A percentile compares a stretch with the other conserved stretches of the same genome.
Evolutionary conservation across 108 stramenopile species (phyloP).

Genomic region (Nitzschia palea): DNA sequence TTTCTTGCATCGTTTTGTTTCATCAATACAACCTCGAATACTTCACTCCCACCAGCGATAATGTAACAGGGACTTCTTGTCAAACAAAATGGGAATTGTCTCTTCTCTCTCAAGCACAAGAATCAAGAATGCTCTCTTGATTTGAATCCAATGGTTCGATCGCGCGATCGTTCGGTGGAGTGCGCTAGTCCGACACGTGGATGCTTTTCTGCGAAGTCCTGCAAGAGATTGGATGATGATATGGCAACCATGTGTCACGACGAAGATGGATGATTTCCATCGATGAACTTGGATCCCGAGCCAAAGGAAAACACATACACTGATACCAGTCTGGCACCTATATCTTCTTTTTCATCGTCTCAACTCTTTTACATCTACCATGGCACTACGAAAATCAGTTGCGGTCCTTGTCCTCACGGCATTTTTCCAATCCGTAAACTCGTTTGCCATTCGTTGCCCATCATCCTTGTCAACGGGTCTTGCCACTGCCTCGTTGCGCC

Average conservation of each 20-base stretch:
- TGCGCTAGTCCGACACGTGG: not conserved
- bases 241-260: too few species aligned
- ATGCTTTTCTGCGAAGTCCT: not conserved
- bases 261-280: not conserved
- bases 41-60: not conserved
- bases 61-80: not conserved
- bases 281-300: not conserved
- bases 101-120: too few species aligned
- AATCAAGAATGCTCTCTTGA: too few species aligned
- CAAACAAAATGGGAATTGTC: too few species aligned
- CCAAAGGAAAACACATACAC: too few species aligned
- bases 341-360: not conserved
- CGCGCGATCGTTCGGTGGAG: too few species aligned
- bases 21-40: not conserved
- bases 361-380: not conserved
- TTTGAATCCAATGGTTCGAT: too few species aligned
- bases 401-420: not conserved
- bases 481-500: not conserved
- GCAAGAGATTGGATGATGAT: too few species aligned
- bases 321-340: not conserved
- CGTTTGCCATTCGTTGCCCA: constrained; percentile 1
- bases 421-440: not conserved
- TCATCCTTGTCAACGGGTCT: not conserved
- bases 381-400: not conserved
- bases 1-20: not conserved